Evolutionary conservation across 2,329 filamentous ascomycete genomes (phyloP).

Genomic region (Ophiostoma triangulosporum): DNA sequence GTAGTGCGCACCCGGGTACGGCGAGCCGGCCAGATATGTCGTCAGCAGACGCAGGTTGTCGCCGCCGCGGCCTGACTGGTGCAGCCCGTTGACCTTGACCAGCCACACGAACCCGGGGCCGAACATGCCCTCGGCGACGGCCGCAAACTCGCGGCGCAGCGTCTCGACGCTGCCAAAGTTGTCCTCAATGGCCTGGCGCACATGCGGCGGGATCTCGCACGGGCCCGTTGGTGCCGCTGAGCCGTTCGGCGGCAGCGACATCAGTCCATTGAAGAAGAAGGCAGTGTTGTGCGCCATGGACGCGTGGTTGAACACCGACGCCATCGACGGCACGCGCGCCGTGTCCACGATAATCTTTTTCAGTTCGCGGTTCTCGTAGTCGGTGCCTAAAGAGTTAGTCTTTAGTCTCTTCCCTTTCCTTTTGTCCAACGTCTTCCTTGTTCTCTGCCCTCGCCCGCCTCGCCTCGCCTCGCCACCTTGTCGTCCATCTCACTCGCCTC

Average conservation of each 20-base stretch:
- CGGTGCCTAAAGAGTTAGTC: conserved; percentile 37
- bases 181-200: conserved; percentile 46
- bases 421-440: neutral
- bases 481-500: no score
- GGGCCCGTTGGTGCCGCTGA: neutral
- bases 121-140: conserved; percentile 82
- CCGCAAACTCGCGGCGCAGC: conserved; percentile 64
- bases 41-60: conserved; percentile 52
- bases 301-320: conserved; percentile 85
- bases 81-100: conserved; percentile 35
- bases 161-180: conserved; percentile 76
- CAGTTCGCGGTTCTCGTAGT: conserved; percentile 40
- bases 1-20: conserved; percentile 74
- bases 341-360: conserved; percentile 60
- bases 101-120: conserved; percentile 97
- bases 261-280: conserved; percentile 59
- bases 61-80: conserved; percentile 12
- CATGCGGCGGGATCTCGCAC: conserved; percentile 35
- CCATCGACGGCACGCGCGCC: conserved; percentile 64
- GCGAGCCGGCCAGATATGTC: conserved; percentile 86
- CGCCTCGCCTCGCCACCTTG: neutral
- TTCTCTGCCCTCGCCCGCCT: neutral
- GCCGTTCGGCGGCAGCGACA: conserved; percentile 5
- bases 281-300: conserved; percentile 90
- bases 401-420: neutral